Base-by-base conservation (phyloP, 2,329 filamentous ascomycete species). In the Pestalotiopsis sp. region DNA sequence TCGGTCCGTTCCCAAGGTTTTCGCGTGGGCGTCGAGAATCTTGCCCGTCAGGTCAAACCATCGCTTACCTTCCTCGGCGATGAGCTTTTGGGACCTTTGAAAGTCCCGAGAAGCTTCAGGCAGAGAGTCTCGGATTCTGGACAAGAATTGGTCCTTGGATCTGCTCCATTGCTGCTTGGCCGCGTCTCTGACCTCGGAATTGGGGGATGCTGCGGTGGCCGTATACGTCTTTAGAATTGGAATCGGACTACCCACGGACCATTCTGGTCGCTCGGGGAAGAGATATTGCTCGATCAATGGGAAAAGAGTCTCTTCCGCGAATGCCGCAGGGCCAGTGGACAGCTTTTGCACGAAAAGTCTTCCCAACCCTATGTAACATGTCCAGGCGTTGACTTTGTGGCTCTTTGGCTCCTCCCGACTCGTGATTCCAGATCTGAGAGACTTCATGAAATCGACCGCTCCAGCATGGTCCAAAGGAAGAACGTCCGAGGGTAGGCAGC, bases 101-200 rank as follows among this genome's bases (percentile, higher is more conserved):
- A 93, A 93, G 20, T 94, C 92, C 71, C 91, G 91, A 0, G 94
- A 94, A 68, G 95, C 90, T 76, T 95, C 94, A 0, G 95, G 94
- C 4, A 93, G 86, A 0, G 94, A 97, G 5, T 89, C 88, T 67
- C 90, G 90, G 68, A 97, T 90, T 49, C 87, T 86, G 39, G 89
- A 84, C 31, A 91, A 83, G n/a, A 97, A 81, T 0, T 84, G 78
- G 1, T 87, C 81, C 0, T 89, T 87, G n/a, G 94, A 79, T 1
- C 82, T 82, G 2, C 83, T 78, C 93, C 93, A 96, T 71, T 91
- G 84, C 3, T 84, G 78, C 17, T 83, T 78, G 0, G 93, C 82
- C 0, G 87, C 82, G 3, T 81, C 73, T 0, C 85, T 78, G 3
- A 90, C 72, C 2, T 84, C 79, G 0, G 80, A 68, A 12, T 81